These are phyloP conservation scores for Solanum virginianum DNA, from an alignment of 257 asterid species.

Conservation along the genomic window DNA sequence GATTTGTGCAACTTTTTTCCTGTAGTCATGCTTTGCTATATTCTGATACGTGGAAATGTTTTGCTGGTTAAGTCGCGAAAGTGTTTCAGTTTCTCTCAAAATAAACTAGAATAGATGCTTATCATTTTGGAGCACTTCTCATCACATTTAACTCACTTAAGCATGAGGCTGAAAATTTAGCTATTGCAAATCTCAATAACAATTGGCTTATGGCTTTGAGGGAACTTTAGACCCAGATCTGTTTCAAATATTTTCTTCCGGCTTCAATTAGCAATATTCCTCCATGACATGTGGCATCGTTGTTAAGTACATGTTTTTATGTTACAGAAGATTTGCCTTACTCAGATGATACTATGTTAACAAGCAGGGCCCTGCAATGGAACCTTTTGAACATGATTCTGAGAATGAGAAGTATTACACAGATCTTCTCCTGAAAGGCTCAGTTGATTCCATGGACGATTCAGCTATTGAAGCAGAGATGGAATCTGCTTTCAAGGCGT, in stretches of 20 bases:
- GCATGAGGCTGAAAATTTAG: background rate
- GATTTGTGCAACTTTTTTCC: background rate
- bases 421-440: conserved; percentile 43
- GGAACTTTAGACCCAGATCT: background rate
- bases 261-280: background rate
- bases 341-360: background rate
- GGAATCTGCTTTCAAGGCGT: conserved; percentile 55
- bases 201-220: background rate
- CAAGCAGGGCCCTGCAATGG: conserved; percentile 75
- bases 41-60: background rate
- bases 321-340: background rate
- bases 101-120: background rate
- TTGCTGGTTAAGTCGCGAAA: background rate
- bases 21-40: background rate
- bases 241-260: background rate
- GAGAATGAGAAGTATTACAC: conserved; percentile 74
- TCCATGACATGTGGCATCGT: background rate
- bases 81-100: background rate
- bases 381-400: conserved; percentile 53
- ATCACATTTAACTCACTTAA: background rate
- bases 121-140: background rate
- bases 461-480: conserved; percentile 55
- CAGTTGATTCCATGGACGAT: conserved; percentile 47
- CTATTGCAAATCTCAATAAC: background rate
- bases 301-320: background rate